Percentiles rank a stretch among this genome's conserved stretches.
Conservation (phyloP, 148 eudicot genomes). For the Fagopyrum esculentum region DNA sequence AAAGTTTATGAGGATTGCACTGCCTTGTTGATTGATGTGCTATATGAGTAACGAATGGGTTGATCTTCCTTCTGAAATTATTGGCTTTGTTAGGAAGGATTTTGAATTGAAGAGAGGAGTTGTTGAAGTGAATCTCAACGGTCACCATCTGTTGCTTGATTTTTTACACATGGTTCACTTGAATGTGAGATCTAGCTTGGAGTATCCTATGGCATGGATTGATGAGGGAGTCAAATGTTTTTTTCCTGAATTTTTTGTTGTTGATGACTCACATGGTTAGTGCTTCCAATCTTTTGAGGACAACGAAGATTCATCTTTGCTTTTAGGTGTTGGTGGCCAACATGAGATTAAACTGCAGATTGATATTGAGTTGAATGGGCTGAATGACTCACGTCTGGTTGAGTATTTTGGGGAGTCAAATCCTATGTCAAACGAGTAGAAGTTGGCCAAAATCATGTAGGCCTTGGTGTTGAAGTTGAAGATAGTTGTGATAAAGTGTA, state of each 20-base stretch:
- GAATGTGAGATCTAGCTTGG: constrained; percentile 47
- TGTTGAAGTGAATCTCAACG: constrained; percentile 49
- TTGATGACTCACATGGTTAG: constrained; percentile 26
- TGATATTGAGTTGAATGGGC: constrained; percentile 65
- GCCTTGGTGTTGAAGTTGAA: constrained; percentile 30
- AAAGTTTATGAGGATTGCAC: constrained; percentile 54
- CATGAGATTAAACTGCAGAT: constrained; percentile 64
- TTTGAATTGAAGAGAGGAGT: constrained; percentile 52
- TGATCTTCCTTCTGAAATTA: constrained; percentile 51
- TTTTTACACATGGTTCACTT: constrained; percentile 68
- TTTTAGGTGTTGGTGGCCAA: constrained; percentile 17
- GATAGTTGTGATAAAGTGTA: constrained; percentile 40
- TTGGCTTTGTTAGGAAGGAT: constrained; percentile 43
- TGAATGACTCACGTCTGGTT: constrained; percentile 24
- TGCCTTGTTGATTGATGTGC: constrained; percentile 68
- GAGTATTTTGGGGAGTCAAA: constrained; percentile 66
- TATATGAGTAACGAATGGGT: constrained; percentile 64
- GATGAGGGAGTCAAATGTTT: constrained; percentile 73
- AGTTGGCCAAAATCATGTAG: constrained; percentile 23
- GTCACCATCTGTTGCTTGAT: constrained; percentile 43
- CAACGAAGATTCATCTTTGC: constrained; percentile 26
- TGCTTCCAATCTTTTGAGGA: constrained; percentile 22
- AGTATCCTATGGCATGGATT: constrained; percentile 85
- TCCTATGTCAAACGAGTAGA: constrained; percentile 40
- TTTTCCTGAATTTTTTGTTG: constrained; percentile 59